These are phyloP conservation scores for Aciculoconidium aculeatum DNA, from an alignment of 805 yeast species.

Conservation along the genomic window DNA sequence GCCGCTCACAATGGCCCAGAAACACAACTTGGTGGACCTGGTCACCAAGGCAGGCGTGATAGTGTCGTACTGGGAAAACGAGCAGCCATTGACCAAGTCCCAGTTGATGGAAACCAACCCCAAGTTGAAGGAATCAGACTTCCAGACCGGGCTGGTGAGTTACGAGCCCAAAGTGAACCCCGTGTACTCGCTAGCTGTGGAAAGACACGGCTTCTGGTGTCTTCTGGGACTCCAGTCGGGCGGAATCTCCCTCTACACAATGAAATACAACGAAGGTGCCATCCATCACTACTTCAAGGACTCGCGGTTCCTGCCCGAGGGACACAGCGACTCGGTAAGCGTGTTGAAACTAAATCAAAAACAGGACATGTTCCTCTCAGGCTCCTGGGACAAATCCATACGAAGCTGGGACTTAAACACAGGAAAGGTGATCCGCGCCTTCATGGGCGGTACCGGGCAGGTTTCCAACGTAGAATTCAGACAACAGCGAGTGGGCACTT, in stretches of 20 bases:
- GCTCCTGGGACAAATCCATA: constrained; percentile 84
- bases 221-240: constrained; percentile 78
- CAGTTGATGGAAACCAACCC: constrained; percentile 34
- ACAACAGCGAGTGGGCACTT: constrained; percentile 51
- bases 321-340: constrained; percentile 75
- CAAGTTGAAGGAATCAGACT: constrained; percentile 31
- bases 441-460: constrained; percentile 65
- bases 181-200: constrained; percentile 81
- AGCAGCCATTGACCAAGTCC: constrained; percentile 62
- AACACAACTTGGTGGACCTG: constrained; percentile 82
- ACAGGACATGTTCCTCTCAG: constrained; percentile 67
- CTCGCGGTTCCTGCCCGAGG: constrained; percentile 25
- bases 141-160: constrained; percentile 29
- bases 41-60: constrained; percentile 81
- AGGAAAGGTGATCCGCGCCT: constrained; percentile 50
- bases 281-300: constrained; percentile 66
- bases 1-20: constrained; percentile 85
- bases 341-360: constrained; percentile 55
- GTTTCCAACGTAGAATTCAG: constrained; percentile 69
- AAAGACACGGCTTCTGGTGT: constrained; percentile 78
- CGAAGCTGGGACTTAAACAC: constrained; percentile 81
- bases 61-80: constrained; percentile 91
- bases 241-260: constrained; percentile 79
- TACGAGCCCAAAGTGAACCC: constrained; percentile 70
- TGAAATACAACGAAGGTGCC: constrained; percentile 76